These are phyloP conservation scores for Hansenula lynferdii DNA, from an alignment of 1,139 yeast genomes.

Conservation along the genomic window DNA sequence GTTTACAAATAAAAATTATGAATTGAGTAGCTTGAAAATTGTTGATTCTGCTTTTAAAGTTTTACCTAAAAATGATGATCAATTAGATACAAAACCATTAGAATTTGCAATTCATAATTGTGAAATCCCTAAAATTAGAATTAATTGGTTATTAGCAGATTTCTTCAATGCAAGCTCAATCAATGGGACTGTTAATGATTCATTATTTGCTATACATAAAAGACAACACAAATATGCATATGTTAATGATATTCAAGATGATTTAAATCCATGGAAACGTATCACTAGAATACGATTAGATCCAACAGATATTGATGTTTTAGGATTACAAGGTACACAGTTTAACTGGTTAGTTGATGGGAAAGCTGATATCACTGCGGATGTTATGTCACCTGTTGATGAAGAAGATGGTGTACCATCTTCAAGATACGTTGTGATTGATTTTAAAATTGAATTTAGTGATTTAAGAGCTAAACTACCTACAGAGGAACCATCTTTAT, in stretches of 20 bases:
- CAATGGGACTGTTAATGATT: conserved; percentile 68
- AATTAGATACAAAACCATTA: conserved; percentile 32
- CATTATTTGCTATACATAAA: conserved; percentile 71
- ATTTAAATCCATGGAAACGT: conserved; percentile 41
- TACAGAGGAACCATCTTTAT: conserved; percentile 43
- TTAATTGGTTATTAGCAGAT: conserved; percentile 56
- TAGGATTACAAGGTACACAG: conserved; percentile 34
- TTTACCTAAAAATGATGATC: conserved; percentile 24
- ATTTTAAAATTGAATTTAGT: conserved; percentile 56
- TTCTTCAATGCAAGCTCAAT: conserved; percentile 65
- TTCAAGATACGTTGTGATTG: conserved; percentile 55
- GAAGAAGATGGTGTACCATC: conserved; percentile 20
- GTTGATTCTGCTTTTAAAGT: conserved; percentile 51
- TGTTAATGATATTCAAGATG: conserved; percentile 30
- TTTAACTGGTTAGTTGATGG: conserved; percentile 73
- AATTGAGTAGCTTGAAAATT: conserved; percentile 45
- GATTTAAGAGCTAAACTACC: conserved; percentile 61
- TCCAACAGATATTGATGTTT: conserved; percentile 48
- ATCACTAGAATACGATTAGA: conserved; percentile 61
- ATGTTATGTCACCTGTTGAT: conserved; percentile 58
- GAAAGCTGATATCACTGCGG: conserved; percentile 64
- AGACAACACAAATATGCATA: conserved; percentile 43
- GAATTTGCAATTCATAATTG: conserved; percentile 58
- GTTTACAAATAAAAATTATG: conserved; percentile 36
- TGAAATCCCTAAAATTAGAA: conserved; percentile 55